These are phyloP conservation scores for Infundibulicybe gibba DNA, from an alignment of 768 basidiomycete genomes.

Conservation along the genomic window DNA sequence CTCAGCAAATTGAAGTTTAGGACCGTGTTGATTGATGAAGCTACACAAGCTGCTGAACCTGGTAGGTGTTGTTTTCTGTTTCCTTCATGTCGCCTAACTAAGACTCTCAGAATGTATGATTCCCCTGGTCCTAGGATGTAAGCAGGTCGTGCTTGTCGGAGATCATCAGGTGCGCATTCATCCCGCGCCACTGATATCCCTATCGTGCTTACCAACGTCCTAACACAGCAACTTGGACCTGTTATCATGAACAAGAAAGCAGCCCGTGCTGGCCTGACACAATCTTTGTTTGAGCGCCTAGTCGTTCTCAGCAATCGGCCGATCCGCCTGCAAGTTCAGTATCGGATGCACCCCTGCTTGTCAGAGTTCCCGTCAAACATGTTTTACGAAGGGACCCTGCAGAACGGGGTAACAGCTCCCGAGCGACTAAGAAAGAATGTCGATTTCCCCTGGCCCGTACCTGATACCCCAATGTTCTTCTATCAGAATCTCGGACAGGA, in stretches of 20 bases:
- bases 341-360: conserved; percentile 99
- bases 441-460: conserved; percentile 98
- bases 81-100: conserved; percentile 10
- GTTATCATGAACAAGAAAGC: conserved; percentile 99
- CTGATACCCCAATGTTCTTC: conserved; percentile 99
- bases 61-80: conserved; percentile 43
- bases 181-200: neutral
- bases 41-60: conserved; percentile 96
- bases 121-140: conserved; percentile 95
- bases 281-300: conserved; percentile 96
- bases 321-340: conserved; percentile 98
- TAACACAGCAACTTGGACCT: conserved; percentile 87
- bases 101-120: conserved; percentile 90
- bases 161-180: conserved; percentile 64
- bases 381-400: conserved; percentile 99
- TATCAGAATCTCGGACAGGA: conserved; percentile 99
- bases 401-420: conserved; percentile 98
- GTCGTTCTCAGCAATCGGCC: conserved; percentile 94
- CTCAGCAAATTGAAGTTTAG: conserved; percentile 97
- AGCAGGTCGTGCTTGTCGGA: conserved; percentile 97
- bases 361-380: conserved; percentile 99
- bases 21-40: conserved; percentile 97
- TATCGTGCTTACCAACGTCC: conserved; percentile 3
- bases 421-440: conserved; percentile 97
- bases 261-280: conserved; percentile 96